phyloP scores from a whole-genome alignment of 106 monocot species.

The Vanilla planifolia region DNA sequence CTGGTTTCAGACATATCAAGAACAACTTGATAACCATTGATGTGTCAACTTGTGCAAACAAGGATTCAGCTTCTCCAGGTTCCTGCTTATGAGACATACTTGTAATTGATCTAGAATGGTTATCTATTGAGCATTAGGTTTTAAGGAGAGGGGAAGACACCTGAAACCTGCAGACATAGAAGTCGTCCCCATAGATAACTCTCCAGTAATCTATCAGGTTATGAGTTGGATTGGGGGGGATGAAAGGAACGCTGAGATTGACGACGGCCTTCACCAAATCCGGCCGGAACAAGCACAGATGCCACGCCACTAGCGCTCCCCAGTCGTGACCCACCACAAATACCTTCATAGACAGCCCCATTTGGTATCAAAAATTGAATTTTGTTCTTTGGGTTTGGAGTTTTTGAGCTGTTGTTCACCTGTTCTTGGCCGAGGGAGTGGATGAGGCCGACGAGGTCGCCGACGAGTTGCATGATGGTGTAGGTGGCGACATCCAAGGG shows the following conservation, averaged over 20 bases:
- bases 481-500: conserved; percentile 17
- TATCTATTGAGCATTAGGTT: no score
- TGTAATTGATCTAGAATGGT: no score
- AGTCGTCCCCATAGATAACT: no score
- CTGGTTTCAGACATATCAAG: not conserved
- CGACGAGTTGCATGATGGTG: conserved; percentile 29
- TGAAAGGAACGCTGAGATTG: conserved; percentile 35
- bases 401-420: conserved; percentile 6
- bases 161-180: no score
- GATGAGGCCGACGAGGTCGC: conserved; percentile 37
- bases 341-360: conserved; percentile 32
- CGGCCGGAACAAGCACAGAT: conserved; percentile 45
- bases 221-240: conserved; percentile 7
- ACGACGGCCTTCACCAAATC: conserved; percentile 52
- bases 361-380: not conserved
- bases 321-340: conserved; percentile 77
- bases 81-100: conserved; percentile 7
- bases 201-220: no score
- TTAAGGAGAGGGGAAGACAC: no score
- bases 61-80: conserved; percentile 10
- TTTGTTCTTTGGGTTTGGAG: no score
- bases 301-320: conserved; percentile 58
- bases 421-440: conserved; percentile 32
- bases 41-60: conserved; percentile 9
- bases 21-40: conserved; percentile 1